phyloP scores from a whole-genome alignment of 2,329 filamentous ascomycete genomes.

The Truncatella angustata region DNA sequence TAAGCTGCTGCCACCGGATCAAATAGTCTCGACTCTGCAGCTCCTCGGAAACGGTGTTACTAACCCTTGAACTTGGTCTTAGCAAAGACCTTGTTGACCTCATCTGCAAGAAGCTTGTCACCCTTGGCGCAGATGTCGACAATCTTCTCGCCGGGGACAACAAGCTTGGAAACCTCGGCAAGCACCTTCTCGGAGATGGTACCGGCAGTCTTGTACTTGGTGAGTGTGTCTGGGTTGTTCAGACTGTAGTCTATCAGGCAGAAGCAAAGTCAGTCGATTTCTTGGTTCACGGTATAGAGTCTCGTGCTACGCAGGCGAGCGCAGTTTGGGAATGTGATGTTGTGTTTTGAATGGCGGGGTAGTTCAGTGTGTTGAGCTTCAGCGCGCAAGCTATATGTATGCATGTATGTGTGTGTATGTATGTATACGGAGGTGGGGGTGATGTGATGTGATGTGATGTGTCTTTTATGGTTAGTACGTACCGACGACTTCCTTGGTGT shows the following conservation, averaged over 20 bases:
- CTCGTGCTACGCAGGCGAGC: neutral
- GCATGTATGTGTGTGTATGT: too few species aligned
- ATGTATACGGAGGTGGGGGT: conserved; percentile 1
- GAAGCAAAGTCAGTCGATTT: conserved; percentile 3
- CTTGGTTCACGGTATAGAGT: conserved; percentile 15
- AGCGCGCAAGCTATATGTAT: too few species aligned
- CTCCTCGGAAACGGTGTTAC: conserved; percentile 19
- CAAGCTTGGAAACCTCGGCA: conserved; percentile 72
- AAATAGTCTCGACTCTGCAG: neutral
- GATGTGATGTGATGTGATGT: neutral
- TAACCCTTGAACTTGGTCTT: conserved; percentile 97
- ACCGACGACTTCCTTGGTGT: conserved; percentile 22
- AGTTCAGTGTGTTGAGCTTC: conserved; percentile 14
- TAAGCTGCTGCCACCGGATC: neutral
- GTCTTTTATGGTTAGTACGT: neutral
- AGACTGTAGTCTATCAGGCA: conserved; percentile 73
- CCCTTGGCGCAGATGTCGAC: conserved; percentile 93
- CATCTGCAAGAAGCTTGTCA: conserved; percentile 91
- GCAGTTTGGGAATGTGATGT: neutral
- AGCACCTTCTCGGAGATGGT: conserved; percentile 95
- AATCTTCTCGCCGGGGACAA: conserved; percentile 86
- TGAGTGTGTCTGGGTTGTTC: conserved; percentile 90
- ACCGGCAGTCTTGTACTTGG: conserved; percentile 98
- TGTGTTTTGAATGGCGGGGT: conserved; percentile 17
- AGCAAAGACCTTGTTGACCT: conserved; percentile 94